Conservation (phyloP, 768 basidiomycete species). For the Galerina marginata region DNA sequence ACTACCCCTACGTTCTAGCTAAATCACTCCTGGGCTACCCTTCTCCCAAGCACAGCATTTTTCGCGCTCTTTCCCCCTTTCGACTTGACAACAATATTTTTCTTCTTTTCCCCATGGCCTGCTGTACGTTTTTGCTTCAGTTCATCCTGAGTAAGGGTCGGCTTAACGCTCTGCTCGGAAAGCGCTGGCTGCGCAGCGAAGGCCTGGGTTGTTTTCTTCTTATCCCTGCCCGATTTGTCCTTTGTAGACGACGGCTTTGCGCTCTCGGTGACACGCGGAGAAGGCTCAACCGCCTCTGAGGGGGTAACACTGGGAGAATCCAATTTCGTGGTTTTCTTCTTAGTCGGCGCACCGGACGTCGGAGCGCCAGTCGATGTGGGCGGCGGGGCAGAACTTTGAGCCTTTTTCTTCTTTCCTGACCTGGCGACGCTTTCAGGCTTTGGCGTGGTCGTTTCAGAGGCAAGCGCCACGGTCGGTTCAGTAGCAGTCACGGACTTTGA, state of each 20-base stretch:
- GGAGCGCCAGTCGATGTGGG: background rate
- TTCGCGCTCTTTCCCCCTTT: slow-evolving; percentile 59
- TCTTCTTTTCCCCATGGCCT: slow-evolving; percentile 61
- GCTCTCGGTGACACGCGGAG: slow-evolving; percentile 9
- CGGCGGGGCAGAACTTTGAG: slow-evolving; percentile 4
- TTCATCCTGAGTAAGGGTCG: slow-evolving; percentile 45
- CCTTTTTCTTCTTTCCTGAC: slow-evolving; percentile 20
- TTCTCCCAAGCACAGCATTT: slow-evolving; percentile 58
- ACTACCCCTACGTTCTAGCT: background rate
- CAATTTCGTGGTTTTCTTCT: slow-evolving; percentile 21
- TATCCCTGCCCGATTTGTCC: slow-evolving; percentile 19
- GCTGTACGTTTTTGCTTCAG: slow-evolving; percentile 57
- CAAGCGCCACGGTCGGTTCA: background rate
- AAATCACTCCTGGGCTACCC: slow-evolving; percentile 41
- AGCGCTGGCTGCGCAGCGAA: slow-evolving; percentile 15
- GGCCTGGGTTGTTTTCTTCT: slow-evolving; percentile 20
- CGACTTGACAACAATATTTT: slow-evolving; percentile 43
- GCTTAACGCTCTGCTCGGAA: slow-evolving; percentile 21
- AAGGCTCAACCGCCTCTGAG: slow-evolving; percentile 5
- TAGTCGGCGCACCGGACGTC: slow-evolving; percentile 12
- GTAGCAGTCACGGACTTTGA: slow-evolving; percentile 14
- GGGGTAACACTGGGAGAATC: slow-evolving; percentile 5
- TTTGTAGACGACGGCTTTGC: slow-evolving; percentile 18
- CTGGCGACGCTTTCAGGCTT: slow-evolving; percentile 10
- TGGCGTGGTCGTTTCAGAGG: slow-evolving; percentile 1